Evolutionary conservation across 2,329 filamentous ascomycete species (phyloP), one percentile per base, ranked within the genome.

Genomic region (Diplodia sapinea): DNA sequence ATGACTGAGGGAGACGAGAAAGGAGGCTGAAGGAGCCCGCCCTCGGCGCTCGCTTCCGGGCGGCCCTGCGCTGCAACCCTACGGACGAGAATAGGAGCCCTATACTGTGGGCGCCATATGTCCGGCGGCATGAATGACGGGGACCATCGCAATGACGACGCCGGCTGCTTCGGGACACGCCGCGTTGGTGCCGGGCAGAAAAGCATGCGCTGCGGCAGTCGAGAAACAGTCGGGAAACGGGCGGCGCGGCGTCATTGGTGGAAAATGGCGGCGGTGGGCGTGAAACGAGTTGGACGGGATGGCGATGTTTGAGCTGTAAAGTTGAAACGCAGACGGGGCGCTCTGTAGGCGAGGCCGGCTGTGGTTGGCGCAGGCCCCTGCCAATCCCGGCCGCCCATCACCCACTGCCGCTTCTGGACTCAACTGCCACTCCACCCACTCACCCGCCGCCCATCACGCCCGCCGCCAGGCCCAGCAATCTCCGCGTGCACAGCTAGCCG

Each of bases 401-500:
- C 52, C 40, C 43, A 52, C 47, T 43, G 40, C 64, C 64, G 38
- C 31, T 66, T 66, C 17, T 17, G 54, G 64, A 66, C 47, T 51
- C 29, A 29, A 63, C 59, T 26, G 15, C 40, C 9, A 31, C 57
- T 36, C 43, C 43, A 47, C 43, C 36, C n/a, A 9, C 43, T 9
- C 7, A 1, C 8, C 43, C 20, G 5, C 40, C 62, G 64, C 12
- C 26, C 47, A 55, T 62, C 65, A 20, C 49, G 49, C 23, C 20
- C n/a, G 17, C n/a, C 17, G 49, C 3, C 31, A 15, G 51, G 43
- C 40, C 65, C 65, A 61, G 40, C 47, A 51, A 61, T 52, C 49
- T 67, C 65, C 55, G 43, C 47, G 65, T 61, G 55, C 55, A n/a
- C 49, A 17, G 40, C 64, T 66, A 67, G 31, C 43, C 65, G 65